Base-by-base conservation (phyloP, 1,139 yeast species). In the Zygosaccharomyces sapae region DNA sequence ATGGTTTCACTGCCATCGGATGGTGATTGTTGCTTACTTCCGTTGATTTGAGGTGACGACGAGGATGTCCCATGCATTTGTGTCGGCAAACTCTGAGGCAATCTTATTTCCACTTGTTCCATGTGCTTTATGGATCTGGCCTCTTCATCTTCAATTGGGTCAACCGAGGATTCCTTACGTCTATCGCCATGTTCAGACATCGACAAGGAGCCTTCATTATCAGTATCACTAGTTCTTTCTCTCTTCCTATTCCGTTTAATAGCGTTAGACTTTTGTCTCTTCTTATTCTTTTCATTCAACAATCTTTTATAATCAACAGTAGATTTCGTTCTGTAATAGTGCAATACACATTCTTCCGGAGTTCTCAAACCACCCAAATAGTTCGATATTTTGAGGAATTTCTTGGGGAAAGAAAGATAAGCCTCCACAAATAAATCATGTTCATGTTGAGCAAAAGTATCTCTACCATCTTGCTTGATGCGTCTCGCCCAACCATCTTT, bases 251-350 rank as follows among this genome's bases (percentile, higher is more conserved):
- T 58, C 20, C 63, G 61, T 38, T 71, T 70, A 39, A 73, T 72
- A 9, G 77, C 74, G 6, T 75, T 69, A 1, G 74, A 69, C 55
- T 80, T 80, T 35, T 60, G 61, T 55, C 80, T 76, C n/a, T 76
- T 79, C 64, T 81, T 83, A 62, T 81, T 82, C 64, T 75, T 80
- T 53, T 79, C 81, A 1, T 76, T 71, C 30, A 87, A 72, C 59
- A 90, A 64, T 45, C 79, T 80, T 64, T 90, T 92, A 65, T 89
- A 94, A 65, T 89, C 87, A 0, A 72, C 69, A 0, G 72, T 70
- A 65, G 86, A 84, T 70, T 94, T 94, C 3, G 98, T 90, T 51
- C 79, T 81, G 65, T 94, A 94, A 66, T 92, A 94, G 66, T 92
- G 97, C 53, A 87, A 62, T 8, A 92, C 97, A 69, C 98, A 92